These are phyloP conservation scores for Curvularia verruculosa DNA, from an alignment of 2,329 filamentous ascomycete genomes.

Conservation along the genomic window DNA sequence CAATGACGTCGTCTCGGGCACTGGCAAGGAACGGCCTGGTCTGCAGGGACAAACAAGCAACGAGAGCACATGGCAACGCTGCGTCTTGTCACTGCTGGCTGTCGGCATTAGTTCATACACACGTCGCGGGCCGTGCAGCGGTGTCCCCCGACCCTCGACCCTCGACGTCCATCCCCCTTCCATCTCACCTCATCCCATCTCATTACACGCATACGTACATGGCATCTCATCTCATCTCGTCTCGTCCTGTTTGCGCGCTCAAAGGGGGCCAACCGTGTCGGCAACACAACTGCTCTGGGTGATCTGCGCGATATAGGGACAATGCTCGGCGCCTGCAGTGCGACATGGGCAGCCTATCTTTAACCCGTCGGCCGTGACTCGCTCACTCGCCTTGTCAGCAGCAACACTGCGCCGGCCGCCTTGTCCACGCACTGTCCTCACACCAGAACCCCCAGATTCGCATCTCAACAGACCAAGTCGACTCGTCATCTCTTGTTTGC, in stretches of 20 bases:
- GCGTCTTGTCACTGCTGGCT: neutral
- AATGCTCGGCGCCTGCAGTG: slow-evolving; percentile 4
- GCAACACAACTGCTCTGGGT: neutral
- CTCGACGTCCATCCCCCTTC: neutral
- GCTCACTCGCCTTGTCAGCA: slow-evolving; percentile 11
- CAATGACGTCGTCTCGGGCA: slow-evolving; percentile 11
- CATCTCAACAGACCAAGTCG: slow-evolving; percentile 5
- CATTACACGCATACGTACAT: too few species aligned
- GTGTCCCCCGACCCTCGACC: neutral
- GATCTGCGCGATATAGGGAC: neutral
- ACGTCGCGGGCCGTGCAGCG: neutral
- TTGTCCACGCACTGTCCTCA: neutral
- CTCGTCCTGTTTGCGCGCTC: neutral
- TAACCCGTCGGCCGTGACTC: slow-evolving; percentile 5
- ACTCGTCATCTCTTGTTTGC: slow-evolving; percentile 7
- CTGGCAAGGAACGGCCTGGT: too few species aligned
- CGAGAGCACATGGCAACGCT: neutral
- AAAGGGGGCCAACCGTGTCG: neutral
- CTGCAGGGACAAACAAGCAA: neutral
- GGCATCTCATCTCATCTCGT: neutral
- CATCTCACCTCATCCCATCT: neutral
- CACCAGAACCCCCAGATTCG: slow-evolving; percentile 5
- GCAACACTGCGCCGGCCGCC: slow-evolving; percentile 3
- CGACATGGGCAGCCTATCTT: slow-evolving; percentile 4
- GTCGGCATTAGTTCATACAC: too few species aligned